Evolutionary conservation across 2,329 filamentous ascomycete species (phyloP), one percentile per base, ranked within the genome.

Genomic region (Ramularia endophylla): DNA sequence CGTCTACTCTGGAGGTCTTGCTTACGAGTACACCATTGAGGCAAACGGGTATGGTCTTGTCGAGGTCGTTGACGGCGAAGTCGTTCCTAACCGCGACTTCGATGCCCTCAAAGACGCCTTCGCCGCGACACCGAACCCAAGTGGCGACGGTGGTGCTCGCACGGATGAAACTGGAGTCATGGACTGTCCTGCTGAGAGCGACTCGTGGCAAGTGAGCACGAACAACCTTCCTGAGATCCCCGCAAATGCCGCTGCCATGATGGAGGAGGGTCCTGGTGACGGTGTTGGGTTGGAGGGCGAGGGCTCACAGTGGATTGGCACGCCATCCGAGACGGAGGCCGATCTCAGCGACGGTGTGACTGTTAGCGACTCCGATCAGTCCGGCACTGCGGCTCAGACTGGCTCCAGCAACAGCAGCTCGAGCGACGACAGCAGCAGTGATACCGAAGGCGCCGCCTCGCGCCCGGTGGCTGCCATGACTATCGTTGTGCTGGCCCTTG

Each of bases 1-100:
- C 18, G 88, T 95, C 55, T 97, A 95, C 77, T 95, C 89, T 20
- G 90, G 90, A 57, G 90, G 90, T 65, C 77, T 97, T 27, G 85
- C 94, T 63, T 97, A 95, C 70, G 89, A 97, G 68, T 97, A 95
- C 72, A 83, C 85, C 9, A 69, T 85, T 56, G 87, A 92, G 66
- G 71, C 74, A 45, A 87, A 83, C 69, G 74, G 82, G 35, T 95
- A 81, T 64, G 90, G 89, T 50, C 81, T 94, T 43, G 87, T 89
- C 89, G 67, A 78, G 46, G 69, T 90, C 55, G 73, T 70, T 44
- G 55, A 64, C 46, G 58, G 66, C 62, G 63, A 63, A 15, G 75
- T 85, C 45, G 67, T 66, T 17, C 75, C 83, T 50, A 68, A 75
- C 34, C 53, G 65, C 20, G 85, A 90, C 58, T 94, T 81, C 65